Percentiles rank a stretch among this genome's conserved stretches.
Conservation (phyloP, 345 rosid species). For the Citrus sinensis region DNA sequence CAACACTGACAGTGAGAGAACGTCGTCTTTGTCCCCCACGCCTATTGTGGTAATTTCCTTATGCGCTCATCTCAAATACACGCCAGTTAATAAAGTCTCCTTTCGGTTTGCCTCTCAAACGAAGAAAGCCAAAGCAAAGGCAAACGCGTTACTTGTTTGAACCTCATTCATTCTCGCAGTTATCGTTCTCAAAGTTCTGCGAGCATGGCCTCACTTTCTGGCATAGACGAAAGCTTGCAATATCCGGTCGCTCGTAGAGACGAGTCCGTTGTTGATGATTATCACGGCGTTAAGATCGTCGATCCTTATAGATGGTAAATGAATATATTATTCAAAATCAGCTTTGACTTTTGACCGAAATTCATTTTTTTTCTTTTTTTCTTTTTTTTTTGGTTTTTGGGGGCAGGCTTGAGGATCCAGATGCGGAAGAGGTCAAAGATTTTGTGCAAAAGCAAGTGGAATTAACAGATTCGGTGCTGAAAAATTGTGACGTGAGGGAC, state of each 20-base stretch:
- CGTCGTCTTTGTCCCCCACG: constrained; percentile 22
- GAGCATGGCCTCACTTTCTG: constrained; percentile 18
- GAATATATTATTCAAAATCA: no score
- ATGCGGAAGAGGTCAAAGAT: constrained; percentile 68
- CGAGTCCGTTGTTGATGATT: constrained; percentile 70
- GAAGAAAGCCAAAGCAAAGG: no score
- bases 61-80: not conserved
- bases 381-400: not conserved
- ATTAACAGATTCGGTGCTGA: constrained; percentile 56
- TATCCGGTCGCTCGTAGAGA: constrained; percentile 71
- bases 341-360: no score
- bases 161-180: no score
- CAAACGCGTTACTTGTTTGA: not conserved
- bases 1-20: not conserved
- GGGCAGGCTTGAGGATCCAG: constrained; percentile 88
- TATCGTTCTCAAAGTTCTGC: no score
- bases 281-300: constrained; percentile 60
- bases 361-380: no score
- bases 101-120: not conserved
- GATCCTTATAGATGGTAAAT: constrained; percentile 82
- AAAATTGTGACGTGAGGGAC: constrained; percentile 52
- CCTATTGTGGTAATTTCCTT: not conserved
- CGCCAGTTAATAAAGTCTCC: not conserved
- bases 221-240: constrained; percentile 29
- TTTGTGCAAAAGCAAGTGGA: constrained; percentile 72